phyloP scores from a whole-genome alignment of 768 basidiomycete species.

The Rhodosporidiobolus sp. region DNA sequence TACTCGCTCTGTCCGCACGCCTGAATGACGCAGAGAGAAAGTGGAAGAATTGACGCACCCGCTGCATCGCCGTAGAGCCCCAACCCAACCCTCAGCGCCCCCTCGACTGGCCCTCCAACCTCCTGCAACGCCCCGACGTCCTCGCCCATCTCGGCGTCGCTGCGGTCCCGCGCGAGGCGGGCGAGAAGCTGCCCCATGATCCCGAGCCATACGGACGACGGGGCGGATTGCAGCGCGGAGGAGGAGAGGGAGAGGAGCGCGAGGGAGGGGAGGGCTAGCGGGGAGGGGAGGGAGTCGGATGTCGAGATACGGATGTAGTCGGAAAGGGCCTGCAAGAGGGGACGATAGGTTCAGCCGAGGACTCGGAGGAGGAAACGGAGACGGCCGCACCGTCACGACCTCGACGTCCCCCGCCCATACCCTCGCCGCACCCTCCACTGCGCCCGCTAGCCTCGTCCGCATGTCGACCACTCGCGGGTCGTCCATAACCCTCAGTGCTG shows the following conservation, averaged over 20 bases:
- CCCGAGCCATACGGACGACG: slow-evolving; percentile 43
- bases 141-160: slow-evolving; percentile 12
- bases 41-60: background rate
- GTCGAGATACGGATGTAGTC: slow-evolving; percentile 49
- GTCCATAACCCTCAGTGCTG: slow-evolving; percentile 13
- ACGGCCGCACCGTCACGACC: slow-evolving; percentile 48
- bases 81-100: slow-evolving; percentile 15
- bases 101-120: slow-evolving; percentile 24
- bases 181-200: slow-evolving; percentile 46
- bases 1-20: no score
- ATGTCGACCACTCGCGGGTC: slow-evolving; percentile 42
- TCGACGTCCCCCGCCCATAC: slow-evolving; percentile 49
- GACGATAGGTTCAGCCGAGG: background rate
- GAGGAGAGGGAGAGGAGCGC: slow-evolving; percentile 50
- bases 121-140: background rate
- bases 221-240: slow-evolving; percentile 38
- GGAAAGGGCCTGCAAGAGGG: slow-evolving; percentile 41
- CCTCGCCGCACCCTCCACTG: slow-evolving; percentile 44
- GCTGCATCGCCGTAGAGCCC: background rate
- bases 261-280: slow-evolving; percentile 51
- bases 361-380: background rate
- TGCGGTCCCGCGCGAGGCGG: slow-evolving; percentile 42
- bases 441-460: slow-evolving; percentile 44
- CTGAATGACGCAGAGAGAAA: no score
- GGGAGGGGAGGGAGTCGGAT: slow-evolving; percentile 47